phyloP scores from a whole-genome alignment of 2,329 filamentous ascomycete species.

The Curvularia verruculosa region DNA sequence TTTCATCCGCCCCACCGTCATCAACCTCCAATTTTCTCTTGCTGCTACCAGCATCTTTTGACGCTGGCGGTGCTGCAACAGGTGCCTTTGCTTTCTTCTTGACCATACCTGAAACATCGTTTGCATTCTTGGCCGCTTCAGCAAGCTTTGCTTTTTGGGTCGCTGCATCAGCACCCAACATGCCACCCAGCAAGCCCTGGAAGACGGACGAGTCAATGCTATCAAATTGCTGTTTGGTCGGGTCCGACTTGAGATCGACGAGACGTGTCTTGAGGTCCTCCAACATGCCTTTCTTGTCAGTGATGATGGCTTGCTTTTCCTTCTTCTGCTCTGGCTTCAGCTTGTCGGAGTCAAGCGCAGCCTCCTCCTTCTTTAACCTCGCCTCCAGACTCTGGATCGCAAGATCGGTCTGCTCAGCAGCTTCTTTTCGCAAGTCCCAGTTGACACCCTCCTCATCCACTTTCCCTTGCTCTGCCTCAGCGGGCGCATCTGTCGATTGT shows the following conservation, averaged over 20 bases:
- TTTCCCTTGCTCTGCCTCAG: slow-evolving; percentile 37
- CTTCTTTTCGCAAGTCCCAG: slow-evolving; percentile 73
- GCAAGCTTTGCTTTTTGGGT: slow-evolving; percentile 69
- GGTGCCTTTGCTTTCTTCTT: slow-evolving; percentile 68
- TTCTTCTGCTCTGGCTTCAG: slow-evolving; percentile 66
- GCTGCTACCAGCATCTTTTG: slow-evolving; percentile 21
- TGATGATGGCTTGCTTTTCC: slow-evolving; percentile 65
- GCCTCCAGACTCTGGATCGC: slow-evolving; percentile 75
- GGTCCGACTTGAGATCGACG: slow-evolving; percentile 69
- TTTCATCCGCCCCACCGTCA: slow-evolving; percentile 30
- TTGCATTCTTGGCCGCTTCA: slow-evolving; percentile 75
- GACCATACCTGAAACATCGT: slow-evolving; percentile 75
- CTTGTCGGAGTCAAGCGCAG: slow-evolving; percentile 59
- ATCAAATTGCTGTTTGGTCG: slow-evolving; percentile 49
- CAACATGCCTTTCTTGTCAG: slow-evolving; percentile 78
- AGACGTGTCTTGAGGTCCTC: slow-evolving; percentile 72
- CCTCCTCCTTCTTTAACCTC: slow-evolving; percentile 73
- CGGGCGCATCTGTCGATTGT: slow-evolving; percentile 40
- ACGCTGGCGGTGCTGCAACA: slow-evolving; percentile 12
- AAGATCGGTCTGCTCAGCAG: slow-evolving; percentile 71
- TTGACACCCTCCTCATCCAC: slow-evolving; percentile 64
- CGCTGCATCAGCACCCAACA: slow-evolving; percentile 66
- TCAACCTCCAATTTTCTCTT: slow-evolving; percentile 46
- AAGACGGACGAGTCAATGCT: slow-evolving; percentile 56
- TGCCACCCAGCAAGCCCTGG: slow-evolving; percentile 67